A percentile compares a stretch with the other conserved stretches of the same genome.
phyloP scores from a whole-genome alignment of 2,329 filamentous ascomycete genomes.

The Corniculantispora saksenae region DNA sequence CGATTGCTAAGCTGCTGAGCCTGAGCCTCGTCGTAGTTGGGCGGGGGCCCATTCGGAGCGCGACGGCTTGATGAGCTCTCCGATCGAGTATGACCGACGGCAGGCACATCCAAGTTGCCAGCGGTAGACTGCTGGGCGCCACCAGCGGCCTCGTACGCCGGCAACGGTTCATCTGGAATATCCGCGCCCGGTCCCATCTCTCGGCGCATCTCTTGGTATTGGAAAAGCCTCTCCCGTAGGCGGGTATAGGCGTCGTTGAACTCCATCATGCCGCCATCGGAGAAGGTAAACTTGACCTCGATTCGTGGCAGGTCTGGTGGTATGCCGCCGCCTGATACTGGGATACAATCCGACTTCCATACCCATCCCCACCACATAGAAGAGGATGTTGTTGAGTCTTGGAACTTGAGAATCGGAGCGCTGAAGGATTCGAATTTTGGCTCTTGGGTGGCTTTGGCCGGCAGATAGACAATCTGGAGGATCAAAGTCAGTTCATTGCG shows the following conservation, averaged over 20 bases:
- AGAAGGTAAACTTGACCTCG: constrained; percentile 85
- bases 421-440: constrained; percentile 79
- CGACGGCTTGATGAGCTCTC: constrained; percentile 40
- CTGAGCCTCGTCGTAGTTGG: constrained; percentile 89
- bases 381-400: constrained; percentile 76
- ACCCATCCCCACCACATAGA: constrained; percentile 94
- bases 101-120: constrained; percentile 24
- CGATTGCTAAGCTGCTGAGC: constrained; percentile 61
- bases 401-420: constrained; percentile 80
- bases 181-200: constrained; percentile 65
- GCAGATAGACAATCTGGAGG: constrained; percentile 80
- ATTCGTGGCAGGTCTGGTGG: constrained; percentile 71
- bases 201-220: constrained; percentile 74
- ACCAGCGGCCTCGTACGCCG: constrained; percentile 73
- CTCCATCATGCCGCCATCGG: constrained; percentile 92
- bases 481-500: constrained; percentile 19
- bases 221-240: constrained; percentile 79
- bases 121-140: constrained; percentile 32
- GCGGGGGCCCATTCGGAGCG: constrained; percentile 74
- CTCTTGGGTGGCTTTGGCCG: constrained; percentile 64
- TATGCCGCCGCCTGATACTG: constrained; percentile 81
- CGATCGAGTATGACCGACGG: constrained; percentile 33
- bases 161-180: constrained; percentile 82
- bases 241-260: constrained; percentile 82
- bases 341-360: constrained; percentile 79